A percentile compares a stretch with the other conserved stretches of the same genome.
phyloP scores from a whole-genome alignment of 371 early-diverging fungal genomes.

The Syncephalastrum racemosum region DNA sequence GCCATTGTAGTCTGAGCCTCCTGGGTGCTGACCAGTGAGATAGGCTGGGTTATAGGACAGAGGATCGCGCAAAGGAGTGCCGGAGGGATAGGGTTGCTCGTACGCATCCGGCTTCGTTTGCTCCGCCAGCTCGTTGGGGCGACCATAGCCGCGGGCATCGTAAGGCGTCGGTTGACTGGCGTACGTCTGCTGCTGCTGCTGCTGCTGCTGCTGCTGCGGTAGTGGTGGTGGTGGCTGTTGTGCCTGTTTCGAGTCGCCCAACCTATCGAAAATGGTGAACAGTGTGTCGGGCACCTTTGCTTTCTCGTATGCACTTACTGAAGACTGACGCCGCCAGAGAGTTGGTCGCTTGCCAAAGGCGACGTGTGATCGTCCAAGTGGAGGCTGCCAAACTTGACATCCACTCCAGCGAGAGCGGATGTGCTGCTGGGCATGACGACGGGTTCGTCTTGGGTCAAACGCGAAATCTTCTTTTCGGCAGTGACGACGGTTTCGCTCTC shows the following conservation, averaged over 20 bases:
- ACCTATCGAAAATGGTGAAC: not conserved
- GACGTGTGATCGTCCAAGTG: constrained; percentile 34
- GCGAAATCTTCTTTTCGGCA: constrained; percentile 7
- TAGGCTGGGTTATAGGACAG: constrained; percentile 36
- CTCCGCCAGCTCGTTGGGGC: too few species aligned
- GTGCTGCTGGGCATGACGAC: constrained; percentile 75
- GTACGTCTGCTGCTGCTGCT: constrained; percentile 1
- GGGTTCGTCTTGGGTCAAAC: constrained; percentile 74
- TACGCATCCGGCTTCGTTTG: too few species aligned
- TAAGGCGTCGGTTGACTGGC: not conserved
- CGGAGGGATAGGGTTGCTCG: not conserved
- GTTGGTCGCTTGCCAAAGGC: constrained; percentile 9
- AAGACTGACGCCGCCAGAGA: constrained; percentile 1
- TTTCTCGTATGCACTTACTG: not conserved
- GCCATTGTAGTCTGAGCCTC: constrained; percentile 54
- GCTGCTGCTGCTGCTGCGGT: constrained; percentile 11
- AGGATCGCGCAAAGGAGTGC: constrained; percentile 21
- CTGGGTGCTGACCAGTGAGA: constrained; percentile 35
- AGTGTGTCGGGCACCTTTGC: not conserved
- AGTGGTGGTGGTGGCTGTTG: constrained; percentile 14
- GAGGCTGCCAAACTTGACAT: constrained; percentile 75
- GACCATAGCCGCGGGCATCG: too few species aligned
- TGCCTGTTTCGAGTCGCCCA: constrained; percentile 5
- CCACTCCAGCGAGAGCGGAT: constrained; percentile 53
- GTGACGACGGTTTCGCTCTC: not conserved